These are phyloP conservation scores for Sporothrix brunneoviolacea DNA, from an alignment of 2,329 filamentous ascomycete genomes.

Conservation along the genomic window DNA sequence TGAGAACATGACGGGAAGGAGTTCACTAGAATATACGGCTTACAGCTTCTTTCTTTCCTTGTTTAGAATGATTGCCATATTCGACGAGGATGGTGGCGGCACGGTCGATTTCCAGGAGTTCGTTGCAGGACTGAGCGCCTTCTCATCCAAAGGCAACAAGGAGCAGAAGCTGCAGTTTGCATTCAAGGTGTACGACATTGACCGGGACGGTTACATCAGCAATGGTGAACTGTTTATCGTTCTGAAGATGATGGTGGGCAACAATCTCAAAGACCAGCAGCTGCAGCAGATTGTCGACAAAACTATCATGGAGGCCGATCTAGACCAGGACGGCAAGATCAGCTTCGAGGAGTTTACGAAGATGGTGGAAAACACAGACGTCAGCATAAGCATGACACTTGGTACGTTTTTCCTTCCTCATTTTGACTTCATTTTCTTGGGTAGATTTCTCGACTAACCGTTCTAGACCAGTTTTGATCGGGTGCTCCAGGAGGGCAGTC, in stretches of 20 bases:
- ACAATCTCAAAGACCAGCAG: conserved; percentile 98
- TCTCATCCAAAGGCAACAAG: conserved; percentile 97
- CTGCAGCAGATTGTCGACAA: conserved; percentile 99
- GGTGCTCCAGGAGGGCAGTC: not conserved
- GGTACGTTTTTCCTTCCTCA: conserved; percentile 32
- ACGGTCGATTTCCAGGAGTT: conserved; percentile 99
- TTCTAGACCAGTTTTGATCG: conserved; percentile 9
- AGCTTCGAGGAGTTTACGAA: conserved; percentile 98
- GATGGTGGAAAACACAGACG: conserved; percentile 94
- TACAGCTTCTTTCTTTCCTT: not conserved
- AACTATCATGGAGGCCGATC: conserved; percentile 99
- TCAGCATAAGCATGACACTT: conserved; percentile 69
- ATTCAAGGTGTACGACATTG: conserved; percentile 99
- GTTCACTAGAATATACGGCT: too few species aligned
- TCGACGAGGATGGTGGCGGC: conserved; percentile 96
- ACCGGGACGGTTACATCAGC: conserved; percentile 96
- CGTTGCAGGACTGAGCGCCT: conserved; percentile 87
- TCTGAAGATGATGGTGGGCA: conserved; percentile 99
- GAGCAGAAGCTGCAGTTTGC: conserved; percentile 97
- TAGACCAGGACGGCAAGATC: conserved; percentile 94
- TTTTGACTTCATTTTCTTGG: not conserved
- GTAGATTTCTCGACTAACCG: too few species aligned
- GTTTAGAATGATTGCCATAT: conserved; percentile 92
- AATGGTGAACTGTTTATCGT: conserved; percentile 99
- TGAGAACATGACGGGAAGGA: too few species aligned